phyloP scores from a whole-genome alignment of 1,139 yeast genomes.

The Zygoascus hellenicus region DNA sequence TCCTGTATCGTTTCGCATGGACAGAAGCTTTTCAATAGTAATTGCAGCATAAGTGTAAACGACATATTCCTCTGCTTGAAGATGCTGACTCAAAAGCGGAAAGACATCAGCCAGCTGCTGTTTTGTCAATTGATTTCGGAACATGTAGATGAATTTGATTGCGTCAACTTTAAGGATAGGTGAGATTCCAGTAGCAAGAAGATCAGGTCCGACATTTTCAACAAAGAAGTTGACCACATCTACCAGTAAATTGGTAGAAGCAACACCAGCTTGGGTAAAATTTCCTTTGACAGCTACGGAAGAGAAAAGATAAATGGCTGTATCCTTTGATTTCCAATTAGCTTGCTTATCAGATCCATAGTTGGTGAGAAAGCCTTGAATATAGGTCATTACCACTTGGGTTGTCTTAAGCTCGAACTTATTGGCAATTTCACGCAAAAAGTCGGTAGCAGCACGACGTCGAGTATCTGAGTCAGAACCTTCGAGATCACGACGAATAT shows the following conservation, averaged over 20 bases:
- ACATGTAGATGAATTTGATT: slow-evolving; percentile 80
- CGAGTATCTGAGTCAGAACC: slow-evolving; percentile 93
- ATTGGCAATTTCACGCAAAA: slow-evolving; percentile 78
- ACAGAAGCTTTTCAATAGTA: slow-evolving; percentile 80
- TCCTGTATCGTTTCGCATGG: slow-evolving; percentile 52
- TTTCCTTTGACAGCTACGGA: slow-evolving; percentile 89
- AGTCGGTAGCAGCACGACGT: slow-evolving; percentile 86
- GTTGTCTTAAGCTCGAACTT: slow-evolving; percentile 73
- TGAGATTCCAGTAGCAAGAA: slow-evolving; percentile 42
- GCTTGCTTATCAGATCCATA: slow-evolving; percentile 39
- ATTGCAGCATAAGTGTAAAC: slow-evolving; percentile 92
- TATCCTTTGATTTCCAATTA: slow-evolving; percentile 81
- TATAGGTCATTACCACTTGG: slow-evolving; percentile 68
- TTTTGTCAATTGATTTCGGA: slow-evolving; percentile 88
- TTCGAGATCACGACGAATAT: slow-evolving; percentile 84
- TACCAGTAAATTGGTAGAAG: slow-evolving; percentile 74
- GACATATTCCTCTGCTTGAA: slow-evolving; percentile 60
- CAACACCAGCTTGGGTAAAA: slow-evolving; percentile 79
- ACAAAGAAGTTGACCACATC: slow-evolving; percentile 86
- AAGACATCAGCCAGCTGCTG: slow-evolving; percentile 73
- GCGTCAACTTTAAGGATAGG: slow-evolving; percentile 81
- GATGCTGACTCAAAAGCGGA: slow-evolving; percentile 69
- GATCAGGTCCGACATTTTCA: slow-evolving; percentile 74
- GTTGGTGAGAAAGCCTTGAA: slow-evolving; percentile 55
- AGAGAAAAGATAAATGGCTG: slow-evolving; percentile 79